Evolutionary conservation across 495 filamentous ascomycete species (phyloP), one percentile per base, ranked within the genome.

Genomic region (Gamarada debralockiae): DNA sequence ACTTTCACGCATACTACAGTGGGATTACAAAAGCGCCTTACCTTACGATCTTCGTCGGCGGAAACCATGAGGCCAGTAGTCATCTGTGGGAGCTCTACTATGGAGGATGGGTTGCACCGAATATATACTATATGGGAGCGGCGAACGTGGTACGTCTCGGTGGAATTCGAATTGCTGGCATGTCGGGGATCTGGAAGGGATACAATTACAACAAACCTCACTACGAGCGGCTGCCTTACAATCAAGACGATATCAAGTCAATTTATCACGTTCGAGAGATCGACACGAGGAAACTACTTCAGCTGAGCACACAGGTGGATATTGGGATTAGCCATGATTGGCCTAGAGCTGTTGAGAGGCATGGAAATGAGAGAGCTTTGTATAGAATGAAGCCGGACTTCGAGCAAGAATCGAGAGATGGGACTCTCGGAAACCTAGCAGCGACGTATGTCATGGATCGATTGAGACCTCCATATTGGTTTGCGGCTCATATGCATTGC

Each of bases 111-210:
- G 93, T 89, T 1, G 92, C 92, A 1, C 91, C 88, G 15, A 96
- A 92, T 48, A 98, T 98, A 46, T 98, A 95, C 73, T 98, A 95
- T 71, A 68, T 97, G 59, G 93, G 93, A 37, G 90, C 91, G 12
- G 88, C 93, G 22, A 95, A 92, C 59, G 83, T 97, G 8, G 60
- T 98, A 5, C 84, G 86, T 14, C 76, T 90, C 43, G 92, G 92
- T 2, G 82, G 85, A 2, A 68, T 97, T 17, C 84, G 93, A 3
- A 95, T 98, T 53, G 86, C 87, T n/a, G 91, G 84, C 0, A 73
- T 97, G 70, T 90, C 86, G 20, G 95, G 93, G 3, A 98, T 97
- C 52, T 97, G 89, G 85, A 95, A 95, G 62, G 81, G 78, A 0
- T 85, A 84, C 60, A 83, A 96, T 66, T 98, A 91, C 69, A 73